A percentile compares a stretch with the other conserved stretches of the same genome.
Evolutionary conservation across 108 stramenopile species (phyloP).

Genomic region (Conticribra weissflogii): DNA sequence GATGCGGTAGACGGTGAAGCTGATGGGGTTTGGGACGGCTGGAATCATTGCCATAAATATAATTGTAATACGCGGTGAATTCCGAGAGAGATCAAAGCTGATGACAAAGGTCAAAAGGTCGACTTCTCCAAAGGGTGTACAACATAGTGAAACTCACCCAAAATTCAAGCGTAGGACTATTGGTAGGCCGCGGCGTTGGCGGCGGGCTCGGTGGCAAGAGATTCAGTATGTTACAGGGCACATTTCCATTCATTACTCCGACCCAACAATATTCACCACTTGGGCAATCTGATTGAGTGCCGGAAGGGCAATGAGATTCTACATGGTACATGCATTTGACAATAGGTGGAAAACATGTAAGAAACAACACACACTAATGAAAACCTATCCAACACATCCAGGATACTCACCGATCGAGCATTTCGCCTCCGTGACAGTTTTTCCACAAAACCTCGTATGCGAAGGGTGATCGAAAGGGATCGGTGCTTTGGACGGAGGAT

Average conservation of each 20-base stretch:
- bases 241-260: too few species aligned
- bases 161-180: neutral
- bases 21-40: slow-evolving; percentile 5
- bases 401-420: too few species aligned
- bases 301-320: neutral
- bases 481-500: neutral
- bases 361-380: too few species aligned
- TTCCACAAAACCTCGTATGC: slow-evolving; percentile 14
- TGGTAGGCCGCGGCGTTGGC: slow-evolving; percentile 7
- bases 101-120: too few species aligned
- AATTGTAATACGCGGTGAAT: too few species aligned
- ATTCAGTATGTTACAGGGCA: slow-evolving; percentile 12
- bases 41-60: too few species aligned
- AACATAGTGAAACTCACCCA: too few species aligned
- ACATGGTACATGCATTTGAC: too few species aligned
- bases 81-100: too few species aligned
- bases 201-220: slow-evolving; percentile 9
- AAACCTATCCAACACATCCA: too few species aligned
- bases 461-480: slow-evolving; percentile 1
- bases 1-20: neutral
- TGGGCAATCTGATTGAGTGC: slow-evolving; percentile 10
- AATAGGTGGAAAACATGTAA: too few species aligned
- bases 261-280: slow-evolving; percentile 19
- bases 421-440: slow-evolving; percentile 3
- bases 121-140: too few species aligned